Base-by-base conservation (phyloP, 176 grass and related monocot species). In the Oropetium thomaeum region DNA sequence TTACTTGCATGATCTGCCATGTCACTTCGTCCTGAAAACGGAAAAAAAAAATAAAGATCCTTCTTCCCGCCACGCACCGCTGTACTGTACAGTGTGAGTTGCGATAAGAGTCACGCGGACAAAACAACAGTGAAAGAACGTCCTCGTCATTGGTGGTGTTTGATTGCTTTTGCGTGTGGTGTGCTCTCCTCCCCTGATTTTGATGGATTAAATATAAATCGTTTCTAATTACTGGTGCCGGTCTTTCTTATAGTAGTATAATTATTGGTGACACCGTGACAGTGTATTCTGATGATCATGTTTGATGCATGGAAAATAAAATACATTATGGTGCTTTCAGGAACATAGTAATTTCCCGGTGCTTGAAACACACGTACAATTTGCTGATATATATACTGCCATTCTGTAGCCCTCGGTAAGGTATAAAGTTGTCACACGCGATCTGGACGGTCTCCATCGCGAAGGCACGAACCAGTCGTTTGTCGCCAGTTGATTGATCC, bases 381-480 rank as follows among this genome's bases (percentile, higher is more conserved):
- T 17, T 22, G n/a, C 28, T 19, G 8, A 38, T 22, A 37, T n/a
- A n/a, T n/a, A n/a, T n/a, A n/a, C n/a, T n/a, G n/a, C 19, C 34
- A 12, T n/a, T 20, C 13, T 6, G 45, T 45, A 38, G 25, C 29
- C 11, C 27, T 62, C 32, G 32, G 64, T 23, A 39, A 58, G 44
- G 33, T 48, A 16, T 48, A 39, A 67, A 59, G 30, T 7, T 4
- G 11, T 33, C 62, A 7, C 2, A 20, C 12, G 48, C 37, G 12
- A 16, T 10, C 34, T 51, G 59, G 57, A 58, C 38, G 58, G 78
- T 65, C 58, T 32, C 28, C 22, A 19, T 77, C 84, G 14, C 44
- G 0, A 16, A 19, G 44, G 51, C 34, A 42, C 27, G 15, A n/a
- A 20, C 9, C 5, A 13, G 23, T 20, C 22, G 8, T n/a, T n/a